A percentile compares a stretch with the other conserved stretches of the same genome.
Conservation (phyloP, 345 rosid species). For the Clausena lansium region DNA sequence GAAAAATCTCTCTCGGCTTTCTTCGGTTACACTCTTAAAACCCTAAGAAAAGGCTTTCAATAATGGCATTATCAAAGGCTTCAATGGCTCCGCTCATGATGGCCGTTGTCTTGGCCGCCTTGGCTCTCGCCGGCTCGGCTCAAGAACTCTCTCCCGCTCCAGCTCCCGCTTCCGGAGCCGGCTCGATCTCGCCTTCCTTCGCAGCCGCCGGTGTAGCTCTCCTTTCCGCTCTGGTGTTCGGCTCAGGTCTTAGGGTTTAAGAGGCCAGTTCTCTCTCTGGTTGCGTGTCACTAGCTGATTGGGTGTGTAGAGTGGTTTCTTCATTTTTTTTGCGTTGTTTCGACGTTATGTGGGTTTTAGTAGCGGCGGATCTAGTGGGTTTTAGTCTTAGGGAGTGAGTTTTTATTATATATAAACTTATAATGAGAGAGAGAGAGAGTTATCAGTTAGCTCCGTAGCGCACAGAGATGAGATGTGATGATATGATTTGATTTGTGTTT, state of each 20-base stretch:
- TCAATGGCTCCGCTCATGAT: conserved; percentile 28
- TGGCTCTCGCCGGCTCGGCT: conserved; percentile 37
- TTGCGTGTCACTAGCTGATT: neutral
- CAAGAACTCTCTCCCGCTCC: conserved; percentile 61
- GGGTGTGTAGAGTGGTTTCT: neutral
- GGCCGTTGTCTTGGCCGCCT: conserved; percentile 30
- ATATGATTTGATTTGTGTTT: neutral
- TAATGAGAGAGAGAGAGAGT: neutral
- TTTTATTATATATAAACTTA: neutral
- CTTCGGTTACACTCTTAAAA: neutral
- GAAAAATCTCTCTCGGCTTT: neutral
- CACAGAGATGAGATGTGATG: neutral
- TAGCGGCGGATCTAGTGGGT: neutral
- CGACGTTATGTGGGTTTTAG: neutral
- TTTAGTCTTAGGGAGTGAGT: conserved; percentile 1
- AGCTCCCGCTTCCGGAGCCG: conserved; percentile 49
- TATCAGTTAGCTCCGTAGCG: neutral
- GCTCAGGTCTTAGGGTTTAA: conserved; percentile 56
- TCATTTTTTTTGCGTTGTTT: neutral
- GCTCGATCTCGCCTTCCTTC: conserved; percentile 37
- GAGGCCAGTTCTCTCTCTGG: neutral
- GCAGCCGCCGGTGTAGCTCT: conserved; percentile 39
- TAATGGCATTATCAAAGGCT: conserved; percentile 51
- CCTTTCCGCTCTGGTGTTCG: conserved; percentile 39
- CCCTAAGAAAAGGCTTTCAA: neutral